These are phyloP conservation scores for Phytophthora cajani DNA, from an alignment of 352 stramenopile genomes.

Conservation along the genomic window DNA sequence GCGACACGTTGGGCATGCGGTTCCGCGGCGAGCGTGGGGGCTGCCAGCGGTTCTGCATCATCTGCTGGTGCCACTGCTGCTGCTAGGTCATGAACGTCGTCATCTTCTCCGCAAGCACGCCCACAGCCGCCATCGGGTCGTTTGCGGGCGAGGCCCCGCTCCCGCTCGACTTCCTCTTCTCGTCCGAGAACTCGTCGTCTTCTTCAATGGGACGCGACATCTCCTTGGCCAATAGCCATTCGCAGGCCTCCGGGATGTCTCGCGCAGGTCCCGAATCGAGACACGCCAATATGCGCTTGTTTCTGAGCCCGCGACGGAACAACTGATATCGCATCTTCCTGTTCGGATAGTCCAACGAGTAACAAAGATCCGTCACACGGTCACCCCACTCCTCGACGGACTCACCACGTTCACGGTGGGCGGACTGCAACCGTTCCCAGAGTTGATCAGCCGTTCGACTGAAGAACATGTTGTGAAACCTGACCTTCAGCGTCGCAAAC, in stretches of 20 bases:
- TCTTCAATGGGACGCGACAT: conserved; percentile 9
- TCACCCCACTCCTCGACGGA: neutral
- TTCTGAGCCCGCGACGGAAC: neutral
- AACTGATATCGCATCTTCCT: neutral
- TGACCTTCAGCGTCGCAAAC: neutral
- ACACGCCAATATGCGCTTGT: conserved; percentile 1
- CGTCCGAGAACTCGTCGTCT: conserved; percentile 11
- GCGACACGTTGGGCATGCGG: neutral
- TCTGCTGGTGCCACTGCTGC: neutral
- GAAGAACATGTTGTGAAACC: neutral
- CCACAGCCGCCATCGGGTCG: neutral
- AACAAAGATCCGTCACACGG: conserved; percentile 1
- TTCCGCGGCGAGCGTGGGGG: neutral
- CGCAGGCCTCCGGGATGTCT: conserved; percentile 3
- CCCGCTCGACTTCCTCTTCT: neutral
- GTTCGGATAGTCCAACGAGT: conserved; percentile 11
- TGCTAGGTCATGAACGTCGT: neutral
- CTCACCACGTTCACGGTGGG: neutral
- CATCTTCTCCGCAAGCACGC: neutral
- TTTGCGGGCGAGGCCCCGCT: neutral
- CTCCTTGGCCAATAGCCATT: conserved; percentile 9
- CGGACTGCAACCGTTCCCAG: neutral
- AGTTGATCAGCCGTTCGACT: neutral
- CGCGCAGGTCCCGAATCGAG: conserved; percentile 1
- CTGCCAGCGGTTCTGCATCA: neutral